Evolutionary conservation across 2,329 filamentous ascomycete genomes (phyloP), one percentile per base, ranked within the genome.

Genomic region (Xylariales sp.): DNA sequence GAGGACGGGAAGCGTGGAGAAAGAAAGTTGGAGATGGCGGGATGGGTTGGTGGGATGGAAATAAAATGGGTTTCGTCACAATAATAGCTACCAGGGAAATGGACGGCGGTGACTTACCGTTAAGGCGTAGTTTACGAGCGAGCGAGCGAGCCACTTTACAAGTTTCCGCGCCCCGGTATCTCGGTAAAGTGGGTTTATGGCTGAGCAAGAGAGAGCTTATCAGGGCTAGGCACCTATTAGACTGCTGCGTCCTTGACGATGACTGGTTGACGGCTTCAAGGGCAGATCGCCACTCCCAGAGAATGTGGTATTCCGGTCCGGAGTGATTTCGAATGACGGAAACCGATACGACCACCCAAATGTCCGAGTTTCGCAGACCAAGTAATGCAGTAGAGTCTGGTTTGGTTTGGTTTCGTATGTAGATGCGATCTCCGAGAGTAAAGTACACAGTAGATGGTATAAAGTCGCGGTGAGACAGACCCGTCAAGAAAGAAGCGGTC

Each of bases 401-500:
- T 33, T 33, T 33, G 31, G 31, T 33, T 19, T 11, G 31, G 31
- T 33, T 20, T 9, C 5, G 21, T 34, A 34, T 34, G 32, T 34
- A 34, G 32, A 18, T 20, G 15, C 15, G 18, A 16, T 24, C 11
- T 25, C 19, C 15, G n/a, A n/a, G 9, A 25, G 15, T 27, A 27
- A n/a, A n/a, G n/a, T n/a, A n/a, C n/a, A n/a, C n/a, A n/a, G n/a
- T n/a, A n/a, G n/a, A n/a, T n/a, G n/a, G n/a, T n/a, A n/a, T n/a
- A 25, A 7, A 14, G 28, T 42, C 39, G 39, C 39, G 39, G 39
- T 36, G 39, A 40, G 39, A 16, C 18, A 31, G 37, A 40, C 37
- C 9, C 16, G 15, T 35, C 19, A 35, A 24, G 10, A n/a, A 12
- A 27, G 16, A 42, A 24, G 39, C 39, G 39, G 39, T 42, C 39